Evolutionary conservation across 805 yeast species (phyloP).

Genomic region (Candida ascalaphidarum): DNA sequence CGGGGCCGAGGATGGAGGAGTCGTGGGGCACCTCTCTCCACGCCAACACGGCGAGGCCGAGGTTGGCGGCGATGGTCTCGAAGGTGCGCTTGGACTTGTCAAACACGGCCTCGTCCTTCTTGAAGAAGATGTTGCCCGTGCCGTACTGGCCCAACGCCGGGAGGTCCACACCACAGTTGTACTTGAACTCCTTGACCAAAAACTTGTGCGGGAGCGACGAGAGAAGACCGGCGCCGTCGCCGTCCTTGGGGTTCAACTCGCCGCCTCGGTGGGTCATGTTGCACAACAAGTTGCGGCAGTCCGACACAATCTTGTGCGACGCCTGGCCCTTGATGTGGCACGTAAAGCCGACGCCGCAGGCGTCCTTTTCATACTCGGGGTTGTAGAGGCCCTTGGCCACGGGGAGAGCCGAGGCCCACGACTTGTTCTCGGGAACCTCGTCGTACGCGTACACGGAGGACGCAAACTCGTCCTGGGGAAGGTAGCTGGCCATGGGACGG

Average conservation of each 20-base stretch:
- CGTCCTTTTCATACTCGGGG: conserved; percentile 91
- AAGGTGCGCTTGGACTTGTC: conserved; percentile 67
- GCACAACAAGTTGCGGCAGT: conserved; percentile 79
- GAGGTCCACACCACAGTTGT: conserved; percentile 54
- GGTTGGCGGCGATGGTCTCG: conserved; percentile 66
- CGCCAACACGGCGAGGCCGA: conserved; percentile 78
- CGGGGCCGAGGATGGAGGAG: conserved; percentile 90
- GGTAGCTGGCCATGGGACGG: conserved; percentile 8
- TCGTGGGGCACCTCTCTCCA: conserved; percentile 96
- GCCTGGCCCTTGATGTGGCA: conserved; percentile 84
- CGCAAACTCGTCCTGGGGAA: conserved; percentile 29
- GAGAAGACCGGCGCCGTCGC: conserved; percentile 98
- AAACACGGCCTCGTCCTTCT: conserved; percentile 69
- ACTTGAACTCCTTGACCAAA: conserved; percentile 74
- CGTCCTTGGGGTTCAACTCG: conserved; percentile 94
- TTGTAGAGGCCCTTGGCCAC: conserved; percentile 83
- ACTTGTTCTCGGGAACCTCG: conserved; percentile 66
- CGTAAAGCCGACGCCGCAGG: conserved; percentile 98
- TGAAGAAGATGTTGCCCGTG: conserved; percentile 90
- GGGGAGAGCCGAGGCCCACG: conserved; percentile 92
- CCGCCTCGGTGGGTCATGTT: conserved; percentile 99
- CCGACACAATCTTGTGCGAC: conserved; percentile 89
- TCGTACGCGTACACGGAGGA: conserved; percentile 55
- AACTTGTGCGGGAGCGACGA: conserved; percentile 87
- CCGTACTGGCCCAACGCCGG: conserved; percentile 88